Evolutionary conservation across 208 protist genomes (phyloP).

Genomic region (Acanthamoeba polyphaga): DNA sequence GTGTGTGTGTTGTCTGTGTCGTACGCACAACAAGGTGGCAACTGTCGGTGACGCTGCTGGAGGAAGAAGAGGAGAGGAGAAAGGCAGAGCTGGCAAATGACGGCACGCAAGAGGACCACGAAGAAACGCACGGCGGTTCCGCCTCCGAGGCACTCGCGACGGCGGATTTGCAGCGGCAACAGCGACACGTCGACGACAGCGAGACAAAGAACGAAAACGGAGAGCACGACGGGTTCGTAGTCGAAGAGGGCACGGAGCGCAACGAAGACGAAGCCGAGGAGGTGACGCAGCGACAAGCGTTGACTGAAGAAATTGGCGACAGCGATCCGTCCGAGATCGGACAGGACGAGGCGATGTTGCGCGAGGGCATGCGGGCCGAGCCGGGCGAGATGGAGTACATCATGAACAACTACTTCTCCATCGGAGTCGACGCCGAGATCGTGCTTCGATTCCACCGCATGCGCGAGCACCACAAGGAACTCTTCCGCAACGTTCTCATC

Average conservation of each 20-base stretch:
- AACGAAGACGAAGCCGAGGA: not conserved
- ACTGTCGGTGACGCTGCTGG: not conserved
- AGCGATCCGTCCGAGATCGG: slow-evolving; percentile 35
- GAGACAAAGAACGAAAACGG: not conserved
- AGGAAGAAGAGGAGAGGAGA: not conserved
- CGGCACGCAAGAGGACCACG: not conserved
- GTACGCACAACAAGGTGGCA: not conserved
- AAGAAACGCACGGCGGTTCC: not conserved
- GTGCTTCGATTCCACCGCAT: slow-evolving; percentile 86
- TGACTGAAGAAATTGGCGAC: not conserved
- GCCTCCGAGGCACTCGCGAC: no score
- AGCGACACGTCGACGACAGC: not conserved
- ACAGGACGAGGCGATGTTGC: slow-evolving; percentile 38
- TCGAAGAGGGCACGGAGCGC: not conserved
- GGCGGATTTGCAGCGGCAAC: no score
- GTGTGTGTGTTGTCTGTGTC: no score
- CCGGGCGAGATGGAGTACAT: slow-evolving; percentile 53
- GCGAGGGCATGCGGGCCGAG: slow-evolving; percentile 32
- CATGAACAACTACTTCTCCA: slow-evolving; percentile 89
- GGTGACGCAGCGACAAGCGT: not conserved
- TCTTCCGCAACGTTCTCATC: slow-evolving; percentile 81
- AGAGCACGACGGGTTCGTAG: not conserved
- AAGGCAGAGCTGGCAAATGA: not conserved
- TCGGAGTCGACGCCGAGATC: slow-evolving; percentile 86
- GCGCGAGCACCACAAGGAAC: slow-evolving; percentile 82